These are phyloP conservation scores for Acanthamoeba culbertsoni DNA, from an alignment of 208 protist species.

Conservation along the genomic window DNA sequence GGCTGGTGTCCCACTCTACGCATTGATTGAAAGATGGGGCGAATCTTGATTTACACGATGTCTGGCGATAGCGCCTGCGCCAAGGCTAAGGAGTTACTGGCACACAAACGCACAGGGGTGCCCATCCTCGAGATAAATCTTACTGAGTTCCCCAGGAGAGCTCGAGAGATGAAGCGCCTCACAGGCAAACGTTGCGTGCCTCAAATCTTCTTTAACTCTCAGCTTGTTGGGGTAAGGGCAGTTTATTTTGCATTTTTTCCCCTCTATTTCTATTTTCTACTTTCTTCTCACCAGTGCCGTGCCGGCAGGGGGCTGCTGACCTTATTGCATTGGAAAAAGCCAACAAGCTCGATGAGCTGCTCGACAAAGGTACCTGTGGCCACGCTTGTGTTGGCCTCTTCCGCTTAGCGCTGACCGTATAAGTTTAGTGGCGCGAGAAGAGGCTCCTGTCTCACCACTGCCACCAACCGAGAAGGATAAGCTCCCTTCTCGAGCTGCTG, in stretches of 20 bases:
- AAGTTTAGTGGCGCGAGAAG: not conserved
- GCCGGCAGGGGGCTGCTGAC: not conserved
- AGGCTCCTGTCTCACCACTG: not conserved
- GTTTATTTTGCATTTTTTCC: not conserved
- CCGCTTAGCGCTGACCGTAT: not conserved
- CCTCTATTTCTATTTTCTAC: not conserved
- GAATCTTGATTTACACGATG: not conserved
- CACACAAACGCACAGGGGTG: not conserved
- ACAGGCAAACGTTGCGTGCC: not conserved
- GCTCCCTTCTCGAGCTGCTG: not conserved
- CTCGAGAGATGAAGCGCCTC: conserved; percentile 10
- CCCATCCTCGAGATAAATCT: not conserved
- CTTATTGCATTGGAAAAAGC: not conserved
- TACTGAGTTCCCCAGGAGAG: not conserved
- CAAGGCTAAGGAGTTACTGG: not conserved
- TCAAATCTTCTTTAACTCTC: conserved; percentile 17
- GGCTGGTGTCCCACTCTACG: not conserved
- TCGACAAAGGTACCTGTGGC: not conserved
- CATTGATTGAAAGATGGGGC: not conserved
- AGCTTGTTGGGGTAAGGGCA: not conserved
- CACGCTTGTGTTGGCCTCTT: not conserved
- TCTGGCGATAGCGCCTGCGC: not conserved
- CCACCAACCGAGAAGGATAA: not conserved
- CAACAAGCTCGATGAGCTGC: conserved; percentile 19
- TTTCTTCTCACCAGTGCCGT: not conserved